Percentiles rank a stretch among this genome's conserved stretches.
Evolutionary conservation across 805 yeast species (phyloP).

Genomic region (Lipomyces lipofer): DNA sequence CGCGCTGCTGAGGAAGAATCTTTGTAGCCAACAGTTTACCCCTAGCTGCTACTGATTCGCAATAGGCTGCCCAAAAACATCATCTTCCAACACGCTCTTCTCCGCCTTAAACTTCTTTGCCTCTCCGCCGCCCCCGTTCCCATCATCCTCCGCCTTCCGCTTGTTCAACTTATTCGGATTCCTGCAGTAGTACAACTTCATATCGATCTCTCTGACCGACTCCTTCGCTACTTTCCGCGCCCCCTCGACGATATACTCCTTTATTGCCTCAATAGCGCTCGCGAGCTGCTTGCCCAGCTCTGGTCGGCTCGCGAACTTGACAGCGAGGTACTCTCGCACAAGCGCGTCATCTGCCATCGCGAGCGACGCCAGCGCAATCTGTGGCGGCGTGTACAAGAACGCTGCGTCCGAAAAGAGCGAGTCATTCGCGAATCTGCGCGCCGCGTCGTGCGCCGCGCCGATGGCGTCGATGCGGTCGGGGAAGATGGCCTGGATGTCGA

Average conservation of each 20-base stretch:
- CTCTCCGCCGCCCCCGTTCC: neutral
- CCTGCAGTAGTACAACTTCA: slow-evolving; percentile 39
- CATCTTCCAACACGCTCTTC: neutral
- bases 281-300: slow-evolving; percentile 31
- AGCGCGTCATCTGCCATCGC: slow-evolving; percentile 64
- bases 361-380: slow-evolving; percentile 86
- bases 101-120: slow-evolving; percentile 9
- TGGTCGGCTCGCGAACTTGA: slow-evolving; percentile 51
- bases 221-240: slow-evolving; percentile 35
- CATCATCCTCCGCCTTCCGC: slow-evolving; percentile 13
- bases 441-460: slow-evolving; percentile 60
- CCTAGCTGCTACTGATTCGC: too few species aligned
- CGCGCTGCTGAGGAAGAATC: too few species aligned
- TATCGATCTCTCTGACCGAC: slow-evolving; percentile 40
- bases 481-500: slow-evolving; percentile 74
- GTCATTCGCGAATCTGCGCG: slow-evolving; percentile 64
- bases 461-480: slow-evolving; percentile 43
- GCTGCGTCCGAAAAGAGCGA: slow-evolving; percentile 74
- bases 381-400: slow-evolving; percentile 88
- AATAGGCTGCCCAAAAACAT: too few species aligned
- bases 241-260: slow-evolving; percentile 31
- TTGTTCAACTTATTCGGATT: slow-evolving; percentile 35
- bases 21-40: too few species aligned
- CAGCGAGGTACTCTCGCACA: slow-evolving; percentile 64
- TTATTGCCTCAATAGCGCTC: slow-evolving; percentile 2